Base-by-base conservation (phyloP, 148 eudicot genomes). In the Vaccinium corymbosum region DNA sequence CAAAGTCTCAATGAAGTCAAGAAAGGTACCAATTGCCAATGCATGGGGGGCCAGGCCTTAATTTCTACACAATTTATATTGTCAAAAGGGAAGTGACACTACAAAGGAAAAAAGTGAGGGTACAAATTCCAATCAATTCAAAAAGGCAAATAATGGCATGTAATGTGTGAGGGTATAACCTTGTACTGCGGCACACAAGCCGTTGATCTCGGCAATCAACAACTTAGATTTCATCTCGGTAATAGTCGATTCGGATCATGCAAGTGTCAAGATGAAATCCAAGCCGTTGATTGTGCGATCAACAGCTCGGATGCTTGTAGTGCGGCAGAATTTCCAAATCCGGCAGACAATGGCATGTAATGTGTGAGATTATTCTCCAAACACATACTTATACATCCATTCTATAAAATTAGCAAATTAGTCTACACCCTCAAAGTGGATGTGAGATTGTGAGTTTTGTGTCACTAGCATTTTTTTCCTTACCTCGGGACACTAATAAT, bases 161-260 rank as follows among this genome's bases (percentile, higher is more conserved):
- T 66, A 57, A 57, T 35, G 38, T 35, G 38, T 35, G 38, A 35
- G 38, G 3, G 38, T 35, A 35, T 0, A 0, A 2, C 38, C 3
- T 0, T 35, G 38, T 0, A 35, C 0, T 0, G 38, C 3, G 0
- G 3, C 38, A 35, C 38, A 35, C 38, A 2, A 35, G 3, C 0
- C 38, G 0, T 35, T 35, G 3, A 35, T 35, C 38, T 35, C 38
- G 0, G 3, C 3, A 35, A 35, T 35, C 0, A 35, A 35, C 38
- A 35, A 35, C 2, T 32, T 32, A 0, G 35, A 32, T 1, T 32
- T 32, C 0, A 32, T 32, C 35, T 32, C 35, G 35, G 35, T 32
- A 32, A 32, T 32, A 0, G 35, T 0, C 3, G 2, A 2, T 3
- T 32, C 35, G 35, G 2, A 32, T 32, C 35, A 0, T 32, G 3